These are phyloP conservation scores for Coemansia furcata DNA, from an alignment of 192 early-diverging fungal species.

Conservation along the genomic window DNA sequence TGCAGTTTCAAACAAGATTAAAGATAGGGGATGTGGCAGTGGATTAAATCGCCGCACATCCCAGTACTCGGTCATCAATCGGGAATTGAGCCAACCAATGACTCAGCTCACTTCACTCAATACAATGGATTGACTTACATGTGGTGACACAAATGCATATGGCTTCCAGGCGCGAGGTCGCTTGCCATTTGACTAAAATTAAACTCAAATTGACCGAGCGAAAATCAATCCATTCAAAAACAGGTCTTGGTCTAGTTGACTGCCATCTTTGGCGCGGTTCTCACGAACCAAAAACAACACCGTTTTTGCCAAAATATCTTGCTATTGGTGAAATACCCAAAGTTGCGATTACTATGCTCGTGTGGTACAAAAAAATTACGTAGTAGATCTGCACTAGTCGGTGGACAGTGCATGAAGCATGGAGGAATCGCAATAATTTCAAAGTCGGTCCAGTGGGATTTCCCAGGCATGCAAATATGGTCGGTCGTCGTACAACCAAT, in stretches of 20 bases:
- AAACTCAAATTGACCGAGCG: neutral
- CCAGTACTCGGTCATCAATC: neutral
- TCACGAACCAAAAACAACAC: neutral
- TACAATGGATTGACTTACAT: neutral
- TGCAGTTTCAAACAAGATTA: neutral
- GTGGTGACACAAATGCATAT: neutral
- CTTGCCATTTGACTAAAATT: neutral
- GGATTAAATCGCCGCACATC: neutral
- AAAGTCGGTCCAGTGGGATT: neutral
- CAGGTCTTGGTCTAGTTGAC: neutral
- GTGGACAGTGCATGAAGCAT: neutral
- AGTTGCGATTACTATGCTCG: neutral
- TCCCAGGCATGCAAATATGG: neutral
- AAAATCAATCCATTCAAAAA: neutral
- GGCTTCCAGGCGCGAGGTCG: neutral
- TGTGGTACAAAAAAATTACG: neutral
- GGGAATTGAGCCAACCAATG: neutral
- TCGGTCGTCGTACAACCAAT: neutral
- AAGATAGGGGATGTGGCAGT: neutral
- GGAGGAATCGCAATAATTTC: neutral
- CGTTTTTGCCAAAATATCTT: neutral
- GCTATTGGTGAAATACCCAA: neutral
- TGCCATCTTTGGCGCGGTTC: neutral
- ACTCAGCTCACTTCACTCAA: neutral
- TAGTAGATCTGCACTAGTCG: neutral